These are phyloP conservation scores for Schwanniomyces vanrijiae DNA, from an alignment of 805 yeast genomes.

Conservation along the genomic window DNA sequence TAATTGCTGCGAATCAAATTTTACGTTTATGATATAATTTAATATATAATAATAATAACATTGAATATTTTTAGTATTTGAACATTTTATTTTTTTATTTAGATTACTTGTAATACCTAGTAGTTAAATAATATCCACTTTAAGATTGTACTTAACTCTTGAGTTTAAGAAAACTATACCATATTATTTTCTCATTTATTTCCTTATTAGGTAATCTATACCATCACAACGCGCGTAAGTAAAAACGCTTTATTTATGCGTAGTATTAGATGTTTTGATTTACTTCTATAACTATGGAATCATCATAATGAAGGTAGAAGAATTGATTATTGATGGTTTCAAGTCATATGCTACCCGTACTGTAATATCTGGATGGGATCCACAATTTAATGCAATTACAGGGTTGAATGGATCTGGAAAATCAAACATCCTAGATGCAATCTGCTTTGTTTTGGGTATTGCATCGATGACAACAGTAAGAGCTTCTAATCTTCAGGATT, in stretches of 20 bases:
- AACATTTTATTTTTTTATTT: not conserved
- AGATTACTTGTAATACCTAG: no score
- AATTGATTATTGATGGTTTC: slow-evolving; percentile 94
- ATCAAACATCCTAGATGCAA: slow-evolving; percentile 93
- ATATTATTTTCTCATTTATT: slow-evolving; percentile 3
- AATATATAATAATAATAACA: not conserved
- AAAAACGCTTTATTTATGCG: not conserved
- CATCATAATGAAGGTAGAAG: slow-evolving; percentile 81
- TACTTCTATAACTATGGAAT: not conserved
- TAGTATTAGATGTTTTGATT: not conserved
- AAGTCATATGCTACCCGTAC: slow-evolving; percentile 97
- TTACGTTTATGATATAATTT: not conserved
- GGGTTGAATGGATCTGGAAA: slow-evolving; percentile 98
- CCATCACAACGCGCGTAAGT: slow-evolving; percentile 10
- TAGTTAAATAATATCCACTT: no score
- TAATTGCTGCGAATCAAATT: not conserved
- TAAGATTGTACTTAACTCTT: no score
- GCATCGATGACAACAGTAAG: slow-evolving; percentile 93
- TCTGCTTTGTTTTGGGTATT: slow-evolving; percentile 96
- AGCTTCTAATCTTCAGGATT: slow-evolving; percentile 89
- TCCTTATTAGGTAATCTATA: slow-evolving; percentile 15
- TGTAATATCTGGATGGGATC: slow-evolving; percentile 93
- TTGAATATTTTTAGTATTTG: no score
- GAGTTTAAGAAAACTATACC: no score
- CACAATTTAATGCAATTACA: slow-evolving; percentile 95